Evolutionary conservation across 805 yeast species (phyloP), one percentile per base, ranked within the genome.

Genomic region (Candida morakotiae): DNA sequence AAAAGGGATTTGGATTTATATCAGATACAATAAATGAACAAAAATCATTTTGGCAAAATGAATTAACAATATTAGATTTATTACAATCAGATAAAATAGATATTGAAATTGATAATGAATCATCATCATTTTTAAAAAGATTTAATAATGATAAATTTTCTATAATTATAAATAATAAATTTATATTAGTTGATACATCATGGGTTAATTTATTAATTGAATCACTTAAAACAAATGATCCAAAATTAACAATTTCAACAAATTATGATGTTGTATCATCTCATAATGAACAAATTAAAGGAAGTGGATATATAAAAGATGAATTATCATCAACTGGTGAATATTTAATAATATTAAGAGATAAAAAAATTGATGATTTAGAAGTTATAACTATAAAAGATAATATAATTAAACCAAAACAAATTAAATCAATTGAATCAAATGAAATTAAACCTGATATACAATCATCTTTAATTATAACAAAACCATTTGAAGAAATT

Each of bases 1-100:
- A 35, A 9, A 42, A 38, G 26, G 67, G 67, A 3, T 61, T 58
- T 41, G 67, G 67, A 1, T 60, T 46, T 38, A 36, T 59, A 9
- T 58, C 52, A 21, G 47, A 21, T 17, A 14, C 39, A 11, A 11
- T 39, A 16, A 13, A 7, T 8, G 33, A 26, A 16, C 32, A 35
- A 31, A 38, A 41, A 32, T 7, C 9, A 14, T 48, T 45, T 31
- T 48, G 51, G 51, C 29, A 37, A 8, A 15, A 34, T 9, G 45
- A 45, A 22, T 39, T 39, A n/a, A 13, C 35, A n/a, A 22, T 30
- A 3, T 39, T 51, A 25, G 35, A 42, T 21, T 34, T 27, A 8
- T 39, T 52, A 11, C 41, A 50, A 5, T 31, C 45, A 13, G 60
- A 58, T 41, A 37, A 38, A 16, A 24, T 52, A 14, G 43, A 41